These are phyloP conservation scores for Trifolium fragiferum DNA, from an alignment of 306 rosid genomes.

Conservation along the genomic window DNA sequence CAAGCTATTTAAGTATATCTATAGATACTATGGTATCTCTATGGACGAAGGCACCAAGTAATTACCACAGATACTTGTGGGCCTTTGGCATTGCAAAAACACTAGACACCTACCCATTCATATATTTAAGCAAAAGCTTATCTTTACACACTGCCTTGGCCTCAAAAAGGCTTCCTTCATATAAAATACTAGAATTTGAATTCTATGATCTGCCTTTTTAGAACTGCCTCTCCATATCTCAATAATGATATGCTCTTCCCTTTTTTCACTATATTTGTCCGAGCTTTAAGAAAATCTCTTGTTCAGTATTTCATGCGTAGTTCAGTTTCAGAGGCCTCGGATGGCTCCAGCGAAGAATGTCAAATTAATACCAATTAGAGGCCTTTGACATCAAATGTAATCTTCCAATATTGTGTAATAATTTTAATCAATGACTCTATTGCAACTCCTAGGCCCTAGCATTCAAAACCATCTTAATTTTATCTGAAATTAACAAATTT, in stretches of 20 bases:
- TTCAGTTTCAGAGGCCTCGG: neutral
- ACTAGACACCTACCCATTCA: neutral
- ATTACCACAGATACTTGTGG: neutral
- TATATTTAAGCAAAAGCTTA: constrained; percentile 16
- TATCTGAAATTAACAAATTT: neutral
- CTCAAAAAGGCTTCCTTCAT: constrained; percentile 9
- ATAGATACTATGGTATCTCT: neutral
- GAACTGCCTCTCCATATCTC: constrained; percentile 6
- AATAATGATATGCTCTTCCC: constrained; percentile 12
- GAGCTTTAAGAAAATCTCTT: neutral
- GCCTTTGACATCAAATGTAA: neutral
- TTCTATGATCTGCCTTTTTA: neutral
- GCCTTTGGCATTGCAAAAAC: neutral
- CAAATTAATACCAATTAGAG: neutral
- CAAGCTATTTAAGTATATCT: neutral
- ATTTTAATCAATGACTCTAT: neutral
- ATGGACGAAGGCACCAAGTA: constrained; percentile 9
- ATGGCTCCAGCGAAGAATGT: neutral
- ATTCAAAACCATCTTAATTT: neutral
- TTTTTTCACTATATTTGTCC: neutral
- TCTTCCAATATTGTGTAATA: neutral
- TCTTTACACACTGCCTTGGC: neutral
- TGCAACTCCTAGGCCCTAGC: neutral
- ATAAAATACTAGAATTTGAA: neutral
- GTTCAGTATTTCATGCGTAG: neutral